Percentiles rank a stretch among this genome's conserved stretches.
These are phyloP conservation scores for Moesziomyces globuligerus DNA, from an alignment of 1,284 basidiomycete genomes.

Conservation along the genomic window DNA sequence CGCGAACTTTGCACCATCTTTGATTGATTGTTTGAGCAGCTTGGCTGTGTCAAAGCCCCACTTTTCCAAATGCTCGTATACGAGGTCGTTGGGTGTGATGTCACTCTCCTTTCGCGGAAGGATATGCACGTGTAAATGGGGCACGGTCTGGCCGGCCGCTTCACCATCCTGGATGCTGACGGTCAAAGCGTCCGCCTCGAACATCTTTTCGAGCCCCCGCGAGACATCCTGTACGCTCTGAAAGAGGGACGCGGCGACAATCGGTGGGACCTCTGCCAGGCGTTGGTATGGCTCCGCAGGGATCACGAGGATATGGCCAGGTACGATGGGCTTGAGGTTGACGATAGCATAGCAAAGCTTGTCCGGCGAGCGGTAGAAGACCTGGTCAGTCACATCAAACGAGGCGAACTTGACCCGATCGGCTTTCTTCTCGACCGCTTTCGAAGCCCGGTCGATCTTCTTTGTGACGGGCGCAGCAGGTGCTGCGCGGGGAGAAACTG, in stretches of 20 bases:
- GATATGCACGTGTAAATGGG: conserved; percentile 65
- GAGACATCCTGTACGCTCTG: conserved; percentile 55
- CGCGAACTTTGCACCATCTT: conserved; percentile 9
- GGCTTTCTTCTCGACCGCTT: background rate
- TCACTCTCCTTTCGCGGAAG: conserved; percentile 61
- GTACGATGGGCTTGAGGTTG: conserved; percentile 66
- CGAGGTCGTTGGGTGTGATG: conserved; percentile 59
- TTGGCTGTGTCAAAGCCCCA: conserved; percentile 52
- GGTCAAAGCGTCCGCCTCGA: conserved; percentile 56
- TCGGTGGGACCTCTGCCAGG: conserved; percentile 45
- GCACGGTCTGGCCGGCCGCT: conserved; percentile 59
- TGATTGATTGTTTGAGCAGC: conserved; percentile 10
- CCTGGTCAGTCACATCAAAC: conserved; percentile 52
- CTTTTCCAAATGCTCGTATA: conserved; percentile 53
- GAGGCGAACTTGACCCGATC: conserved; percentile 37
- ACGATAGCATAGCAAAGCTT: conserved; percentile 50
- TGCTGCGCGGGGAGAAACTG: conserved; percentile 35
- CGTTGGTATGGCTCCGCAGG: conserved; percentile 51
- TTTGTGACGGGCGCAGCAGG: conserved; percentile 15
- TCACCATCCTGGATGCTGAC: conserved; percentile 63
- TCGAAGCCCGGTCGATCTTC: background rate
- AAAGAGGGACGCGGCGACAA: conserved; percentile 51
- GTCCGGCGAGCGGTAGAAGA: conserved; percentile 43
- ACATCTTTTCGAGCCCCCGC: conserved; percentile 50
- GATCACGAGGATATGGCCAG: conserved; percentile 63